Evolutionary conservation across 192 early-diverging fungal species (phyloP).

Genomic region (Coemansia sp.): DNA sequence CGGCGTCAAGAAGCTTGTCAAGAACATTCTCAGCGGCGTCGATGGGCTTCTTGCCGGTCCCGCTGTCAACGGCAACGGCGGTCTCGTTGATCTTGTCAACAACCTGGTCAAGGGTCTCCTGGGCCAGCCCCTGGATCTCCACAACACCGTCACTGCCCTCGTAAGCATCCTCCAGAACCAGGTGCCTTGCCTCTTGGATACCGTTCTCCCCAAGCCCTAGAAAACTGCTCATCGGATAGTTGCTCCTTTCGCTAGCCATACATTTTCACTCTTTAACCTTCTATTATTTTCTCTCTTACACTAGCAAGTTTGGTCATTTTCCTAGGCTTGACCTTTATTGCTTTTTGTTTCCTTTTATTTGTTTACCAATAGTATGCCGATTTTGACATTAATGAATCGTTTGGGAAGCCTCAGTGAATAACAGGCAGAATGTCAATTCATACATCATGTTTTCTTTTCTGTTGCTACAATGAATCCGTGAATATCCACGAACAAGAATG

Average conservation of each 20-base stretch:
- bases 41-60: slow-evolving; percentile 40
- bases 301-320: neutral
- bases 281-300: neutral
- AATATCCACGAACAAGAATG: too few relatives aligned
- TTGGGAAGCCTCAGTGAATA: too few relatives aligned
- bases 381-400: neutral
- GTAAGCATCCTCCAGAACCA: slow-evolving; percentile 42
- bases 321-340: too few relatives aligned
- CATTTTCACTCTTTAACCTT: slow-evolving; percentile 1
- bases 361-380: neutral
- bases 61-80: slow-evolving; percentile 31
- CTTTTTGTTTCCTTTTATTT: neutral
- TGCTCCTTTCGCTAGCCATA: neutral
- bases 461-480: too few relatives aligned
- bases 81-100: slow-evolving; percentile 36
- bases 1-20: slow-evolving; percentile 50
- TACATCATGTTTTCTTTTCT: too few relatives aligned
- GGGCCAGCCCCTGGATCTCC: slow-evolving; percentile 31
- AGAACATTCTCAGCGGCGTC: slow-evolving; percentile 29
- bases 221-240: neutral
- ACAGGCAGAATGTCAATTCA: too few relatives aligned
- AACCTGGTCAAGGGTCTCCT: slow-evolving; percentile 46
- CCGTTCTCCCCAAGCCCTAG: slow-evolving; percentile 46
- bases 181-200: slow-evolving; percentile 50
- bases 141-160: slow-evolving; percentile 39